Percentiles rank a stretch among this genome's conserved stretches.
phyloP scores from a whole-genome alignment of 1,284 basidiomycete genomes.

The Ganoderma boninense region DNA sequence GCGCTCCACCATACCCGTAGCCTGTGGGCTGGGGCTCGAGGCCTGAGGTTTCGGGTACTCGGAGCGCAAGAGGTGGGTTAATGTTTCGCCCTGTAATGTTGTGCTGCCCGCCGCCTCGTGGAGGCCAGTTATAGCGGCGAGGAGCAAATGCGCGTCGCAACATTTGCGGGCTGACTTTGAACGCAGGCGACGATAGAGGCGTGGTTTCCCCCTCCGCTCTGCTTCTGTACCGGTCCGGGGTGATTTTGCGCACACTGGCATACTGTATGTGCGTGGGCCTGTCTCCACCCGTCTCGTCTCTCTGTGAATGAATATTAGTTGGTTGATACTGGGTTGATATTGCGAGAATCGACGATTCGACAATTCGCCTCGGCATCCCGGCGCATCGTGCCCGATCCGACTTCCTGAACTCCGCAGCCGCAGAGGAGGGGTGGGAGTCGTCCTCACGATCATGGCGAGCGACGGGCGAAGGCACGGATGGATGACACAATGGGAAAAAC shows the following conservation, averaged over 20 bases:
- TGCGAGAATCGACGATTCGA: conserved; percentile 4
- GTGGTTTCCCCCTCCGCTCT: background rate
- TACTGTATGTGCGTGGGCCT: no score
- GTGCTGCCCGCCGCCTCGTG: background rate
- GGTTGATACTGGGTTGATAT: background rate
- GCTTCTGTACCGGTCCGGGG: conserved; percentile 12
- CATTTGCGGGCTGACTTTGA: background rate
- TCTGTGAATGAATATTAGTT: no score
- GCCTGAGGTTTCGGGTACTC: background rate
- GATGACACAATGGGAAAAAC: background rate
- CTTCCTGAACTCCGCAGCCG: conserved; percentile 4
- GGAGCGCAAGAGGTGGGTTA: background rate
- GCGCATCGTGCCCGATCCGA: conserved; percentile 11
- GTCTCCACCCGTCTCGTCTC: background rate
- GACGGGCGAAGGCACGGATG: background rate
- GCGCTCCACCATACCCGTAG: background rate
- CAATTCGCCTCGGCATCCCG: conserved; percentile 4
- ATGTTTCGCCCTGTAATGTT: background rate
- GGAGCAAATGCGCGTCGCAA: background rate
- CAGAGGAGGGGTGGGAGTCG: background rate
- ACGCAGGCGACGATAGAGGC: background rate
- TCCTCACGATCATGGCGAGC: background rate
- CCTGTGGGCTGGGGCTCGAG: no score
- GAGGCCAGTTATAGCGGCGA: background rate
- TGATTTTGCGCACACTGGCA: background rate